Percentiles rank a stretch among this genome's conserved stretches.
These are phyloP conservation scores for Vishniacozyma victoriae DNA, from an alignment of 768 basidiomycete genomes.

Conservation along the genomic window DNA sequence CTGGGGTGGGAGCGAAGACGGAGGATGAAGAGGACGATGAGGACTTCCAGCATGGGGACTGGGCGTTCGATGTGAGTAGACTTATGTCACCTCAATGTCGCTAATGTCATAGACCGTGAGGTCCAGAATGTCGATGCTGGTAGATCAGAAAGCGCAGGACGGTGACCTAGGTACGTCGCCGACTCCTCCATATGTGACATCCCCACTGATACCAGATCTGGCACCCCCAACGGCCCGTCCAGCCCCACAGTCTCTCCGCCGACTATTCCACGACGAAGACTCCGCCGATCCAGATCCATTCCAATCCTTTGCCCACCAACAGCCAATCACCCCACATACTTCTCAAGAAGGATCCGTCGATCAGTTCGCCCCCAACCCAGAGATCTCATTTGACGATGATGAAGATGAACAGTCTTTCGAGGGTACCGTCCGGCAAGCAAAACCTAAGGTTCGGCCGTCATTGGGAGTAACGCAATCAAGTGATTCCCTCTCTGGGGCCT, in stretches of 20 bases:
- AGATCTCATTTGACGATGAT: too few relatives aligned
- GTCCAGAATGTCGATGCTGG: conserved; percentile 39
- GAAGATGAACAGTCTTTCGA: too few relatives aligned
- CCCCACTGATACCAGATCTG: conserved; percentile 11
- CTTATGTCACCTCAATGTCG: not conserved
- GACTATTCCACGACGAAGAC: conserved; percentile 60
- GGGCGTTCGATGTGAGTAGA: conserved; percentile 44
- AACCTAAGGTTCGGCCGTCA: too few relatives aligned
- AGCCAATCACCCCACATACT: conserved; percentile 28
- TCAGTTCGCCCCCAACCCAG: too few relatives aligned
- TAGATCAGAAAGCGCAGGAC: conserved; percentile 19
- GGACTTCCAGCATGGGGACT: conserved; percentile 37
- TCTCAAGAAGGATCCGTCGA: too few relatives aligned
- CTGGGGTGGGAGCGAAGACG: conserved; percentile 50
- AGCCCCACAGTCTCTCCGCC: conserved; percentile 73
- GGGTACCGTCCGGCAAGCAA: too few relatives aligned
- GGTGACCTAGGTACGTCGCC: conserved; percentile 8
- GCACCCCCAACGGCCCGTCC: conserved; percentile 28
- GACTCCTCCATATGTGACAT: not conserved
- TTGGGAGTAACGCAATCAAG: too few relatives aligned
- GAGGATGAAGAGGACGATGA: conserved; percentile 51
- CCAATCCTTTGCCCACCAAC: conserved; percentile 33
- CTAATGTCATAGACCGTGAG: conserved; percentile 36
- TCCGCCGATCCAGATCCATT: conserved; percentile 32
- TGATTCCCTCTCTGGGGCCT: too few relatives aligned